A percentile compares a stretch with the other conserved stretches of the same genome.
These are phyloP conservation scores for Tylopilus subfusipes DNA, from an alignment of 768 basidiomycete genomes.

Conservation along the genomic window DNA sequence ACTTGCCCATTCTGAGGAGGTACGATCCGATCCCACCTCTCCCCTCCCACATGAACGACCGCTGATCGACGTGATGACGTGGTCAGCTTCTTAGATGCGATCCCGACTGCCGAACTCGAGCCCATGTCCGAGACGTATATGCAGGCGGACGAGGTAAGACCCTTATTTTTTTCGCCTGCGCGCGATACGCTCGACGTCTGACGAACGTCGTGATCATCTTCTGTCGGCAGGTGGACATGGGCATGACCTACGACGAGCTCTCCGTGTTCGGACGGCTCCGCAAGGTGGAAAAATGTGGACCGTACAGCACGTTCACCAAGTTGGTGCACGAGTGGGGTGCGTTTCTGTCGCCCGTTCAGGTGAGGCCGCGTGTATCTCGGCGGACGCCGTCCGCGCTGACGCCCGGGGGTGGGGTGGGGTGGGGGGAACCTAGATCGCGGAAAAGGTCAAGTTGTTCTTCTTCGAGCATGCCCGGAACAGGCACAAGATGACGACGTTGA, in stretches of 20 bases:
- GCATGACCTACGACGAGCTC: conserved; percentile 98
- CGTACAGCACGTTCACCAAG: conserved; percentile 97
- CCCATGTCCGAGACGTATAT: conserved; percentile 93
- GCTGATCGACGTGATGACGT: not conserved
- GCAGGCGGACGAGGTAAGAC: conserved; percentile 85
- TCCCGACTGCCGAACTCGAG: conserved; percentile 94
- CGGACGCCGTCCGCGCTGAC: too few relatives aligned
- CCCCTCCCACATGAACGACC: not conserved
- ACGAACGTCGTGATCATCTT: too few relatives aligned
- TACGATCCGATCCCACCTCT: conserved; percentile 33
- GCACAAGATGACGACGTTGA: conserved; percentile 96
- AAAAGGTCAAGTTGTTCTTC: conserved; percentile 97
- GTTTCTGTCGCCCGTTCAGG: conserved; percentile 78
- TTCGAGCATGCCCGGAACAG: conserved; percentile 95
- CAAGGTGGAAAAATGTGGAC: conserved; percentile 96
- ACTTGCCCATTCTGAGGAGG: conserved; percentile 81
- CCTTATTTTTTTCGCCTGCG: too few relatives aligned
- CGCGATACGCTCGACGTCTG: too few relatives aligned
- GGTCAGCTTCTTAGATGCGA: conserved; percentile 81
- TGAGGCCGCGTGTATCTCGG: conserved; percentile 27
- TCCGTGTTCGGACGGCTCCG: conserved; percentile 90
- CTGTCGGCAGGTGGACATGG: conserved; percentile 51
- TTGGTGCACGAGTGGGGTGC: conserved; percentile 92
- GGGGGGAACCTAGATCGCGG: conserved; percentile 60
- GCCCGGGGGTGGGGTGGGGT: too few relatives aligned